Base-by-base conservation (phyloP, 2,329 filamentous ascomycete species). In the Cladobotryum protrusum region DNA sequence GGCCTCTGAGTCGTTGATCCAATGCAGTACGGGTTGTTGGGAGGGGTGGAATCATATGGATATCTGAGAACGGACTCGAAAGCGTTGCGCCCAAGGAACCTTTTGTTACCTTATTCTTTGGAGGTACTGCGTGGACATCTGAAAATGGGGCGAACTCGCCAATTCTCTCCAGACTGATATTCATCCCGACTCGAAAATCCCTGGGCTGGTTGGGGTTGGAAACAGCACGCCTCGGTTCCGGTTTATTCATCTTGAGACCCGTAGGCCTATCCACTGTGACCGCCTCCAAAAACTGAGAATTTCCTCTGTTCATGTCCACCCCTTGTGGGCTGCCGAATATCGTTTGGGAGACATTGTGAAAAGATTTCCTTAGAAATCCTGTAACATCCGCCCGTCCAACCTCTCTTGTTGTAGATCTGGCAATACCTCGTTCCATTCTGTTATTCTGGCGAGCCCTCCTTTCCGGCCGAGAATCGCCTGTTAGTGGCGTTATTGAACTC, bases 301-400 rank as follows among this genome's bases (percentile, higher is more conserved):
- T 77, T 6, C 76, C 74, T 43, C 75, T 67, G 61, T 80, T 72
- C 54, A 79, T 67, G 50, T 79, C 72, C 29, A 79, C 71, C 2
- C 43, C 66, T 69, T 2, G 71, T 65, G 24, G 61, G 64, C 49
- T 67, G 64, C 42, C 48, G 52, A 19, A 41, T 20, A 45, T 34
- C 15, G 36, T 24, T 18, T 50, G 51, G 18, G 43, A 41, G n/a
- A 41, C 33, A 17, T 19, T 14, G 12, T 45, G 19, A 20, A 52
- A 7, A 2, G 44, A 36, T 11, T 43, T 39, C 13, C 43, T 18
- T 12, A 46, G 36, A 14, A 48, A 48, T 13, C 37, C 48, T 20
- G 51, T 1, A 3, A 33, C 36, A 15, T 47, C 43, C 11, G 34
- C 37, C 5, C 48, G 29, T 9, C 43, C 45, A n/a, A 43, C 17